Evolutionary conservation across 1,284 basidiomycete genomes (phyloP).

Genomic region (Athelia psychrophila): DNA sequence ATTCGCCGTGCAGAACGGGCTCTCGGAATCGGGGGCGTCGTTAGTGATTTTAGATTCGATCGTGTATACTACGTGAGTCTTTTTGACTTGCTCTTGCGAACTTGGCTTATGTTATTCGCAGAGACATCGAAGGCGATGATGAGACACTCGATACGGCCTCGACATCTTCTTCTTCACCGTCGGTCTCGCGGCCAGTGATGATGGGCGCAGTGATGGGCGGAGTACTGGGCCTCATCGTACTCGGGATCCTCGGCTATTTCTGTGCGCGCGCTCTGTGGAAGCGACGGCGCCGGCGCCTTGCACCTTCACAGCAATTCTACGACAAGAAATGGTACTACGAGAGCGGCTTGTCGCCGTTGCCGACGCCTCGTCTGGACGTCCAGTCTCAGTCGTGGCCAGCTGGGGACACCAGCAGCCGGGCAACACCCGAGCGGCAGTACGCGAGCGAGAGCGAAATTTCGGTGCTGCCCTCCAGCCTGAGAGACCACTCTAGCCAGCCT

Average conservation of each 20-base stretch:
- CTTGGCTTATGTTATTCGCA: too few species aligned
- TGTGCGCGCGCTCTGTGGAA: neutral
- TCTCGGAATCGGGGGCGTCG: constrained; percentile 8
- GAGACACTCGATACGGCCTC: neutral
- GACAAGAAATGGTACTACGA: neutral
- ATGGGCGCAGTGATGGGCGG: neutral
- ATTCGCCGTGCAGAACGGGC: constrained; percentile 15
- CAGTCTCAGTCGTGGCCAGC: neutral
- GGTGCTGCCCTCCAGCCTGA: neutral
- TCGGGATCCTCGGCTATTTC: neutral
- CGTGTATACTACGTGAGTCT: constrained; percentile 18
- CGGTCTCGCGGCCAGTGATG: neutral
- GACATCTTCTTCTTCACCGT: neutral
- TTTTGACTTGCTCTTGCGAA: too few species aligned
- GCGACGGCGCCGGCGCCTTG: neutral
- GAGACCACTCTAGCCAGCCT: neutral
- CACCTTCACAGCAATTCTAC: neutral
- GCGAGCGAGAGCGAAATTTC: neutral
- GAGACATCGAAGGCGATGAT: neutral
- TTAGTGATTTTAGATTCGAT: constrained; percentile 20
- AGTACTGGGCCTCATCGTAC: neutral
- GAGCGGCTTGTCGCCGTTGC: neutral
- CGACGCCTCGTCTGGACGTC: neutral
- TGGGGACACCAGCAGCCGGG: neutral
- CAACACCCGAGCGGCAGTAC: too few species aligned